phyloP scores from a whole-genome alignment of 2,329 filamentous ascomycete genomes.

The Pseudogymnoascus sp. region DNA sequence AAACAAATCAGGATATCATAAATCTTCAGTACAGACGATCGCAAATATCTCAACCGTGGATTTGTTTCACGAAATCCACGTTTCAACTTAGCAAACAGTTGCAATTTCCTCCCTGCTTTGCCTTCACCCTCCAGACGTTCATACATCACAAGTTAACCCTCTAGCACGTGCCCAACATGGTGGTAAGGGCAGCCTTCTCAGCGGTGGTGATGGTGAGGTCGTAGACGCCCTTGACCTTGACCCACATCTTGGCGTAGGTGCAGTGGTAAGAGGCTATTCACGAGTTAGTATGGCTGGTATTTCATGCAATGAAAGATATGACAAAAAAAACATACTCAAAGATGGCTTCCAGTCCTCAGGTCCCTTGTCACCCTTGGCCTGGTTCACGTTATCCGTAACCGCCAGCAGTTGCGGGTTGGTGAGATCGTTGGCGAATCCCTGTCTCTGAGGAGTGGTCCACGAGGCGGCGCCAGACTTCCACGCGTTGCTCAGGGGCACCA shows the following conservation, averaged over 20 bases:
- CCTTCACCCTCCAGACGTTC: background rate
- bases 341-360: constrained; percentile 73
- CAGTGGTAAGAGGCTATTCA: constrained; percentile 55
- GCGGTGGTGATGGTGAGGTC: constrained; percentile 57
- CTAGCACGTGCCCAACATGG: constrained; percentile 59
- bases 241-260: constrained; percentile 66
- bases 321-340: constrained; percentile 38
- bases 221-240: constrained; percentile 70
- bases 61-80: background rate
- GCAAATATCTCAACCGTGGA: background rate
- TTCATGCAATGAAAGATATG: background rate
- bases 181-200: constrained; percentile 60
- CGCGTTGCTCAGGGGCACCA: constrained; percentile 73
- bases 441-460: constrained; percentile 62
- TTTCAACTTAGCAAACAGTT: background rate
- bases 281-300: constrained; percentile 13
- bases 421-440: constrained; percentile 70
- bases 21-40: constrained; percentile 2
- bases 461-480: constrained; percentile 69
- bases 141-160: background rate
- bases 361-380: constrained; percentile 61
- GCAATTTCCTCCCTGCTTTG: background rate
- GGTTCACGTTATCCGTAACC: constrained; percentile 70
- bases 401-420: constrained; percentile 68
- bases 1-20: constrained; percentile 1